These are phyloP conservation scores for Boletus vinaceobasis DNA, from an alignment of 768 basidiomycete genomes.

Conservation along the genomic window DNA sequence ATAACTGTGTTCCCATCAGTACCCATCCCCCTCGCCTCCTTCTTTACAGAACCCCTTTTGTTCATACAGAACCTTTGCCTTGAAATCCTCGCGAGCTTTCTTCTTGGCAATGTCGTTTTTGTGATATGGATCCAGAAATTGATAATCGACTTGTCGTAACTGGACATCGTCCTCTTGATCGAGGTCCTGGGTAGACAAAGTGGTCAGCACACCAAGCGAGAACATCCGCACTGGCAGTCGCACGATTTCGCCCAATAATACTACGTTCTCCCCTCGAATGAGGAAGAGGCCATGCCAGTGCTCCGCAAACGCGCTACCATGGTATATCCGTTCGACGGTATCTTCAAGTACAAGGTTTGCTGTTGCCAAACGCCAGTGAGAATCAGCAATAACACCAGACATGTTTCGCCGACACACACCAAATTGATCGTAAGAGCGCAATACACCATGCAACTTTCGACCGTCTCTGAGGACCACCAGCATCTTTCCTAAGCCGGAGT, in stretches of 20 bases:
- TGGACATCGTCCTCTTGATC: slow-evolving; percentile 90
- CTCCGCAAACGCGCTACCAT: slow-evolving; percentile 84
- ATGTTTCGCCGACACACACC: slow-evolving; percentile 51
- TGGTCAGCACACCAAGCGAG: slow-evolving; percentile 2
- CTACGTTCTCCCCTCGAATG: slow-evolving; percentile 98
- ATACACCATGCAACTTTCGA: slow-evolving; percentile 91
- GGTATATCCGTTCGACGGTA: slow-evolving; percentile 92
- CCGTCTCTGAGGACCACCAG: slow-evolving; percentile 95
- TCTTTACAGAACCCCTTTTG: slow-evolving; percentile 91
- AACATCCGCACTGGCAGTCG: slow-evolving; percentile 32
- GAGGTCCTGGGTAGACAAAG: slow-evolving; percentile 59
- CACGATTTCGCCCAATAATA: slow-evolving; percentile 94
- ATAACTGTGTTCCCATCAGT: slow-evolving; percentile 40
- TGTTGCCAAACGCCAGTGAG: slow-evolving; percentile 31
- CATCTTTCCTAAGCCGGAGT: slow-evolving; percentile 81
- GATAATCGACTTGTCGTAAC: slow-evolving; percentile 70
- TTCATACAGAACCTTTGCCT: slow-evolving; percentile 78
- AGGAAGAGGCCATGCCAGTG: slow-evolving; percentile 86
- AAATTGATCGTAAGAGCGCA: slow-evolving; percentile 98
- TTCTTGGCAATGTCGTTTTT: slow-evolving; percentile 69
- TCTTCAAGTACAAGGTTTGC: slow-evolving; percentile 97
- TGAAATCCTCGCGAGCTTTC: slow-evolving; percentile 77
- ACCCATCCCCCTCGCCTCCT: slow-evolving; percentile 95
- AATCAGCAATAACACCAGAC: not conserved
- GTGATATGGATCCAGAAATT: slow-evolving; percentile 66